A percentile compares a stretch with the other conserved stretches of the same genome.
phyloP scores from a whole-genome alignment of 257 asterid genomes.

The Cynanchum wilfordii region DNA sequence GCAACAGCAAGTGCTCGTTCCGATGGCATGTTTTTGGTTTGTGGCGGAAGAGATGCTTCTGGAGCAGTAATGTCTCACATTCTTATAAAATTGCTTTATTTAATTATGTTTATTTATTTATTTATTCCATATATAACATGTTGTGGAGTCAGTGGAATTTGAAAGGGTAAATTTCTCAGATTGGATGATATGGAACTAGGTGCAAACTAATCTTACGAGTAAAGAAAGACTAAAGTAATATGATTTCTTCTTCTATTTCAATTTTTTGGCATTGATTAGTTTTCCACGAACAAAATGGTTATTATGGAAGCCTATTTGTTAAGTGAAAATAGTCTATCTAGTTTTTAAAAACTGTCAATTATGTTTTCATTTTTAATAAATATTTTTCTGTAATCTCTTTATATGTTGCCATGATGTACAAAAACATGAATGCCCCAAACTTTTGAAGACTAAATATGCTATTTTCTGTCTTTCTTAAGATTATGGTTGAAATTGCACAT shows the following conservation, averaged over 20 bases:
- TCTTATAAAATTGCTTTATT: conserved; percentile 10
- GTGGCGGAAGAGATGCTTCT: conserved; percentile 98
- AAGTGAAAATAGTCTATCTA: too few species aligned
- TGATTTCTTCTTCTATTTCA: neutral
- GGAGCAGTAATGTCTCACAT: conserved; percentile 59
- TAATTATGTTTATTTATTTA: neutral
- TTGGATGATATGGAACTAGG: neutral
- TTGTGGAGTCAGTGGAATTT: conserved; percentile 8
- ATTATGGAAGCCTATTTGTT: neutral
- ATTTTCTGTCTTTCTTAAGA: neutral
- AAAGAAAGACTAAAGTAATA: neutral
- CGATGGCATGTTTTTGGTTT: conserved; percentile 98
- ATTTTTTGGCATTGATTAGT: neutral
- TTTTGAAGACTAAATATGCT: too few species aligned
- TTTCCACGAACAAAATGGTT: neutral
- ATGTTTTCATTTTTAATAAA: too few species aligned
- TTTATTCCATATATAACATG: neutral
- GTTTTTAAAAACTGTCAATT: too few species aligned
- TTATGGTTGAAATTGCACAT: neutral
- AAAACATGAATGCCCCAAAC: too few species aligned
- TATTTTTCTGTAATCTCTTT: too few species aligned
- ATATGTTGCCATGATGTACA: too few species aligned
- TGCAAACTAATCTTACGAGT: neutral
- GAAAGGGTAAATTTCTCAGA: neutral
- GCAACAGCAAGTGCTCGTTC: conserved; percentile 99